phyloP scores from a whole-genome alignment of 768 basidiomycete genomes.

The Calocybe gangraenosa region DNA sequence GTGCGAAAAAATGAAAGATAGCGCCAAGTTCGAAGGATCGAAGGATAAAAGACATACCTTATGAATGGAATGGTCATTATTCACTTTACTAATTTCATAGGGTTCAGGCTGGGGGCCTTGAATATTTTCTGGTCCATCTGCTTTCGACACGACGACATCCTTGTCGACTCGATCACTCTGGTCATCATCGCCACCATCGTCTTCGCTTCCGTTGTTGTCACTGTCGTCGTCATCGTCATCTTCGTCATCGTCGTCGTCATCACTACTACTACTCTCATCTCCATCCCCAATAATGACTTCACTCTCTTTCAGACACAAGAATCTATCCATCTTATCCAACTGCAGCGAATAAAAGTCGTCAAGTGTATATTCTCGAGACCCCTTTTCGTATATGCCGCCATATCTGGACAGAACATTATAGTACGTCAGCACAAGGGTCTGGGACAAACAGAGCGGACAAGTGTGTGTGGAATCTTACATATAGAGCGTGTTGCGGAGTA shows the following conservation, averaged over 20 bases:
- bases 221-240: conserved; percentile 55
- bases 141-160: no score
- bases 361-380: conserved; percentile 80
- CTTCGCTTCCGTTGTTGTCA: conserved; percentile 37
- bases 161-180: conserved; percentile 24
- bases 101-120: no score
- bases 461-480: no score
- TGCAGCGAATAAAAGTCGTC: conserved; percentile 83
- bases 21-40: no score
- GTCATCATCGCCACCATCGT: conserved; percentile 33
- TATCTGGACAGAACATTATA: conserved; percentile 47
- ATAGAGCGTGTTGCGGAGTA: conserved; percentile 80
- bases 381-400: conserved; percentile 84
- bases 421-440: not conserved
- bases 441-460: no score
- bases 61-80: no score
- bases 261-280: conserved; percentile 58
- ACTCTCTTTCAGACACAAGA: conserved; percentile 66
- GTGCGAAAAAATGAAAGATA: no score
- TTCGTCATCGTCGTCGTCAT: conserved; percentile 56
- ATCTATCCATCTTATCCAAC: conserved; percentile 83
- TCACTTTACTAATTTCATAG: no score
- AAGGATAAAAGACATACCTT: no score
- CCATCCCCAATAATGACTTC: conserved; percentile 58
- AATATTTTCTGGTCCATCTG: no score